These are phyloP conservation scores for Moesziomyces parantarcticus DNA, from an alignment of 1,284 basidiomycete genomes.

Conservation along the genomic window DNA sequence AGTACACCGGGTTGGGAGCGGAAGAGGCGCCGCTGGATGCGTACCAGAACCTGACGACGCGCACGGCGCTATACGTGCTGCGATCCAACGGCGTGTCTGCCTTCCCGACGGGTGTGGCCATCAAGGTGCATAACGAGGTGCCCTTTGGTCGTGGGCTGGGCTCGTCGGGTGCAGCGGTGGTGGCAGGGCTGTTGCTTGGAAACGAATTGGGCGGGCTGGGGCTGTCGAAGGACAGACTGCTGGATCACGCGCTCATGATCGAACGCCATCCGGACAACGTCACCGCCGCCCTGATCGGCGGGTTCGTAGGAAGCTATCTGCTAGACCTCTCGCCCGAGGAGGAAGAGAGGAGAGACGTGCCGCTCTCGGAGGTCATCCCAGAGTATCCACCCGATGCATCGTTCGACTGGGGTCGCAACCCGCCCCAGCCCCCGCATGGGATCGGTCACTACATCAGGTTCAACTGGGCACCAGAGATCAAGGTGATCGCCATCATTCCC, in stretches of 20 bases:
- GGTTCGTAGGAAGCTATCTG: constrained; percentile 97
- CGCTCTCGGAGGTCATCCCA: constrained; percentile 93
- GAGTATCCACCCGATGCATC: constrained; percentile 94
- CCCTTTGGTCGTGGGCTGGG: constrained; percentile 97
- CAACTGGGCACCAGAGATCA: constrained; percentile 85
- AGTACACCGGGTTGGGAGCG: constrained; percentile 88
- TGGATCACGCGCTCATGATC: constrained; percentile 99
- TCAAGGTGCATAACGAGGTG: constrained; percentile 90
- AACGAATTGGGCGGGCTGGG: constrained; percentile 81
- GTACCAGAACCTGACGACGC: constrained; percentile 97
- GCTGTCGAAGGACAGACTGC: constrained; percentile 78
- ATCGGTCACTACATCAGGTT: constrained; percentile 97
- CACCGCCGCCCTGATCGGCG: constrained; percentile 94
- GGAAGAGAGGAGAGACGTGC: constrained; percentile 82
- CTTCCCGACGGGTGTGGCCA: constrained; percentile 75
- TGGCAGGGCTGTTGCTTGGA: constrained; percentile 92
- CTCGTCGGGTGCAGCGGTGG: constrained; percentile 96
- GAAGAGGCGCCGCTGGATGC: constrained; percentile 90
- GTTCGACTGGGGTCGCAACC: constrained; percentile 86
- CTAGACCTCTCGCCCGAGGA: constrained; percentile 76
- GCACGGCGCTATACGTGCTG: constrained; percentile 95
- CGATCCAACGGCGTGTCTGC: constrained; percentile 80
- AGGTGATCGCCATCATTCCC: constrained; percentile 93
- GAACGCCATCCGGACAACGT: constrained; percentile 99
- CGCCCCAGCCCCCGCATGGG: constrained; percentile 85